phyloP scores from a whole-genome alignment of 306 rosid species.

The Ammopiptanthus mongolicus region DNA sequence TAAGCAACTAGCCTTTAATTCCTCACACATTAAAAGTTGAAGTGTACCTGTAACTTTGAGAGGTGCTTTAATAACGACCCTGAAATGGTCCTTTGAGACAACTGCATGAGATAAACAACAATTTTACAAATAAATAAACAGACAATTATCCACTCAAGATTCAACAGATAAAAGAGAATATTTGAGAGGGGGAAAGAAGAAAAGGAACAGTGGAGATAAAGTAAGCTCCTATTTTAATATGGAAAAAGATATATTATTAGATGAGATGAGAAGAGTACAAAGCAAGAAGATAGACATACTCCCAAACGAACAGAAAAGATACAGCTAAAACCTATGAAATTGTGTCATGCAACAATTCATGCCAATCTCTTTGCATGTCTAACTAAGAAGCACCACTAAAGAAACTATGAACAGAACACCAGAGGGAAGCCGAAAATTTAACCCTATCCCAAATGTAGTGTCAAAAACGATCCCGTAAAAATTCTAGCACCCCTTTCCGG shows the following conservation, averaged over 20 bases:
- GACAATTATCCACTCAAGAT: not conserved
- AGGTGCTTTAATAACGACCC: constrained; percentile 94
- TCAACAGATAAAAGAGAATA: not conserved
- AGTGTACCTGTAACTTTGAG: constrained; percentile 91
- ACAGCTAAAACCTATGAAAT: not conserved
- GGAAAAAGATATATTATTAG: not conserved
- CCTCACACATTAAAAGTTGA: constrained; percentile 13
- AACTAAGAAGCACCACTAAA: too few relatives aligned
- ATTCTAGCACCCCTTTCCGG: too few relatives aligned
- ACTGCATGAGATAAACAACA: constrained; percentile 43
- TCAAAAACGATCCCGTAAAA: too few relatives aligned
- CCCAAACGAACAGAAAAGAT: not conserved
- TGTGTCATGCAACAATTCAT: not conserved
- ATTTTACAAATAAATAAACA: constrained; percentile 5
- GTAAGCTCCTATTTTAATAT: too few relatives aligned
- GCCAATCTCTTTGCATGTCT: too few relatives aligned
- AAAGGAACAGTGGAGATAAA: not conserved
- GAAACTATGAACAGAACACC: too few relatives aligned
- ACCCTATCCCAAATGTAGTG: too few relatives aligned
- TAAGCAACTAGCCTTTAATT: constrained; percentile 2
- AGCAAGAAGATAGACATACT: not conserved
- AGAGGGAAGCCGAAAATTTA: too few relatives aligned
- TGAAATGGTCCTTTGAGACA: constrained; percentile 90
- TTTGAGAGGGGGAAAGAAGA: not conserved
- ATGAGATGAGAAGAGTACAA: not conserved